Base-by-base conservation (phyloP, 2,329 filamentous ascomycete genomes). In the Pestalotiopsis sp. region DNA sequence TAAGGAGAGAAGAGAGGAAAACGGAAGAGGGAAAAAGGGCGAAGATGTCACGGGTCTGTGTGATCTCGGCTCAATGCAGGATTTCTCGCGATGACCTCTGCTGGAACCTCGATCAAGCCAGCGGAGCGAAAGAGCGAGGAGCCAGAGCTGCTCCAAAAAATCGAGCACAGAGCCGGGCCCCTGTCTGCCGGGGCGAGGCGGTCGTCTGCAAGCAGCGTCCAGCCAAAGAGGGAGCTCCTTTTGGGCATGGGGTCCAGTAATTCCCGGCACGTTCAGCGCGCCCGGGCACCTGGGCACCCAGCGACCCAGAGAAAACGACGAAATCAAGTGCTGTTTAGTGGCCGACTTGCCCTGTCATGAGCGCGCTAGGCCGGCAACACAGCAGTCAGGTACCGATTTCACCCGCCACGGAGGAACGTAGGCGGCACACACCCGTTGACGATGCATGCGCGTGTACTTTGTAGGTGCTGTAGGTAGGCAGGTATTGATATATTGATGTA, bases 51-150 rank as follows among this genome's bases (percentile, higher is more conserved):
- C 56, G 56, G 56, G 56, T 58, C 12, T 49, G 41, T 49, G 56
- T 58, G 56, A 20, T 23, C 56, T 58, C 56, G 56, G 56, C 56
- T 61, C 58, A 61, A 61, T 61, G 58, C 61, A 49, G 61, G 61
- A 41, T 45, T 41, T n/a, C 61, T 63, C 36, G 61, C 61, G 61
- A 63, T 63, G 61, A 49, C 61, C 38, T 63, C 61, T 58, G 58
- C 58, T 31, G 58, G 58, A 14, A 61, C 58, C 13, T 14, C 23
- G n/a, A 31, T 25, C 12, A 58, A 23, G 20, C 14, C 13, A 36
- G 27, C 13, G 17, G 31, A n/a, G 25, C n/a, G 31, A 61, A 14
- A 13, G 59, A 39, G 23, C n/a, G 25, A 61, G 59, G 13, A 49
- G 5, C 41, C 13, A n/a, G n/a, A 45, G 61, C 31, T 63, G 20